Evolutionary conservation across 2,329 filamentous ascomycete species (phyloP).

Genomic region (Cercospora sojina): DNA sequence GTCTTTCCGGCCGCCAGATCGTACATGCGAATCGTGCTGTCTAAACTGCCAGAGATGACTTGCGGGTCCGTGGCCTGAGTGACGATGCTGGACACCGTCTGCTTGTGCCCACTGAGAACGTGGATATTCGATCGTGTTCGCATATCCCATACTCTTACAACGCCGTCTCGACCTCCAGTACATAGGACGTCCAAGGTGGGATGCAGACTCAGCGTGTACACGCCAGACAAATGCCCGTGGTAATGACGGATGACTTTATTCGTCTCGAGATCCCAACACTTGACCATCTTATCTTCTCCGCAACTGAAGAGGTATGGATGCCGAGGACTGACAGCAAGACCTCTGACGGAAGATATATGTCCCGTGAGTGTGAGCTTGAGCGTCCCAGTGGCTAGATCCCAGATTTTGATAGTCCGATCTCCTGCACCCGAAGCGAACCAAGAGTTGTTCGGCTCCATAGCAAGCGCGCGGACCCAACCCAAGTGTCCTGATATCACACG

Average conservation of each 20-base stretch:
- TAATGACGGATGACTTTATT: conserved; percentile 99
- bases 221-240: conserved; percentile 92
- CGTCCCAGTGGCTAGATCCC: conserved; percentile 88
- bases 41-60: conserved; percentile 88
- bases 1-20: conserved; percentile 94
- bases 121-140: conserved; percentile 93
- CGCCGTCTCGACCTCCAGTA: conserved; percentile 90
- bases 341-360: conserved; percentile 90
- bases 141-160: conserved; percentile 98
- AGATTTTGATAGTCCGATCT: conserved; percentile 97
- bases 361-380: conserved; percentile 84
- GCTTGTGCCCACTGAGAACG: conserved; percentile 85
- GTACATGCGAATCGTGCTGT: conserved; percentile 89
- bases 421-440: conserved; percentile 97
- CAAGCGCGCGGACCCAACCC: conserved; percentile 86
- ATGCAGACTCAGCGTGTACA: conserved; percentile 91
- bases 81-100: conserved; percentile 82
- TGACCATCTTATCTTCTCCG: conserved; percentile 99
- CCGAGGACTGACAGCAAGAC: conserved; percentile 84
- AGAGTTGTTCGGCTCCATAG: conserved; percentile 92
- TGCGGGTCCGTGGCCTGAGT: conserved; percentile 97
- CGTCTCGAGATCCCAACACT: conserved; percentile 99
- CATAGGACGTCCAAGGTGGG: conserved; percentile 92
- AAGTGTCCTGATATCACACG: conserved; percentile 94
- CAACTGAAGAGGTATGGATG: conserved; percentile 98